phyloP scores from a whole-genome alignment of 2,329 filamentous ascomycete species.

The Cladosporium sp. region DNA sequence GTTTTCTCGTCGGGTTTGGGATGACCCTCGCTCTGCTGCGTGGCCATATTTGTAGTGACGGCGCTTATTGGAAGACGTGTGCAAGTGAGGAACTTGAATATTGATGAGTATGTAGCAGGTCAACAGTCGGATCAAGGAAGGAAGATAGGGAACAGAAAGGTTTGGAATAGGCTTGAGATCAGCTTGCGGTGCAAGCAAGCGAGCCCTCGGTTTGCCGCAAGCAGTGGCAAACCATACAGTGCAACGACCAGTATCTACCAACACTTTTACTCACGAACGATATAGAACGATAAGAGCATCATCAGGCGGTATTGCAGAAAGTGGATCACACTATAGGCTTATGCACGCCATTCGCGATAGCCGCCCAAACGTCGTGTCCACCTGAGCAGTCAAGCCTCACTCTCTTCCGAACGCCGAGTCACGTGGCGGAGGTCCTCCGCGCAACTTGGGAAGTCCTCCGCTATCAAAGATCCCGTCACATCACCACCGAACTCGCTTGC shows the following conservation, averaged over 20 bases:
- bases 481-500: background rate
- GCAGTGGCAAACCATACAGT: background rate
- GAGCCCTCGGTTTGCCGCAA: background rate
- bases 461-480: slow-evolving; percentile 12
- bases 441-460: slow-evolving; percentile 2
- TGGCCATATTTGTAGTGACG: background rate
- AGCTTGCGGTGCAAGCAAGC: slow-evolving; percentile 1
- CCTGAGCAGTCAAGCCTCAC: background rate
- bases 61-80: background rate
- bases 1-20: slow-evolving; percentile 17
- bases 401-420: background rate
- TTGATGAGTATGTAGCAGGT: background rate
- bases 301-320: slow-evolving; percentile 12
- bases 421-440: slow-evolving; percentile 8
- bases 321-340: background rate
- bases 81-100: too few relatives aligned
- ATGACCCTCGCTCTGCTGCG: slow-evolving; percentile 7
- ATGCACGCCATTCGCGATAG: slow-evolving; percentile 17
- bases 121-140: background rate
- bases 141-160: background rate
- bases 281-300: background rate
- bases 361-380: slow-evolving; percentile 9
- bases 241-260: background rate
- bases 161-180: background rate
- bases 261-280: background rate